Percentiles rank a stretch among this genome's conserved stretches.
phyloP scores from a whole-genome alignment of 768 basidiomycete species.

The Suillus decipiens region DNA sequence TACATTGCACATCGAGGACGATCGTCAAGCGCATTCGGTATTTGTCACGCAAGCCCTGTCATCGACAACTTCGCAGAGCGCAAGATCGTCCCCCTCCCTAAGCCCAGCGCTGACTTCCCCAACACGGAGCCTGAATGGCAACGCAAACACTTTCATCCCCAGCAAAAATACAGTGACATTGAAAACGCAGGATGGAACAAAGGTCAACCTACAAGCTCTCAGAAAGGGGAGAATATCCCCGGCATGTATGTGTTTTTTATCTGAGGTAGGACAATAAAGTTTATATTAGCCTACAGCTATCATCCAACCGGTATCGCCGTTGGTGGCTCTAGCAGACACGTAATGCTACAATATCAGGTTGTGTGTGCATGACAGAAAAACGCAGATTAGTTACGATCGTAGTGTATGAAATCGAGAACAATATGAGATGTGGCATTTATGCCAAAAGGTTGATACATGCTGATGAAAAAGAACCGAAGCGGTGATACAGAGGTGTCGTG shows the following conservation, averaged over 20 bases:
- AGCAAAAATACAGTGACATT: slow-evolving; percentile 19
- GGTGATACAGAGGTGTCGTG: slow-evolving; percentile 16
- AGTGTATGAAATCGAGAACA: neutral
- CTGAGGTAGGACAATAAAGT: neutral
- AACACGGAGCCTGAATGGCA: slow-evolving; percentile 24
- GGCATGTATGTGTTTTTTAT: slow-evolving; percentile 19
- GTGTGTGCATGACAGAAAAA: neutral
- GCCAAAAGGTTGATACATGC: no score
- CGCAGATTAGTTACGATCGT: neutral
- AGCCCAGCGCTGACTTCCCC: slow-evolving; percentile 4
- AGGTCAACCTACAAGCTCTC: slow-evolving; percentile 15
- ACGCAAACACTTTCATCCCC: slow-evolving; percentile 29
- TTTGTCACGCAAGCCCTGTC: slow-evolving; percentile 16
- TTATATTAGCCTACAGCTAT: neutral
- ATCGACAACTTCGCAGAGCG: neutral
- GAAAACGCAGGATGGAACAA: slow-evolving; percentile 24
- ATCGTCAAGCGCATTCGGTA: slow-evolving; percentile 15
- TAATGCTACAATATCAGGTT: neutral
- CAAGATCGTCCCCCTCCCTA: slow-evolving; percentile 3
- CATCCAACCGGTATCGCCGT: neutral
- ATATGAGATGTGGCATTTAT: neutral
- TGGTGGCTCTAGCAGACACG: neutral
- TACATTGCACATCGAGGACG: slow-evolving; percentile 33
- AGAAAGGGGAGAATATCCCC: slow-evolving; percentile 27
- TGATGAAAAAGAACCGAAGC: neutral